Base-by-base conservation (phyloP, 306 rosid species). In the Castanospermum australe region DNA sequence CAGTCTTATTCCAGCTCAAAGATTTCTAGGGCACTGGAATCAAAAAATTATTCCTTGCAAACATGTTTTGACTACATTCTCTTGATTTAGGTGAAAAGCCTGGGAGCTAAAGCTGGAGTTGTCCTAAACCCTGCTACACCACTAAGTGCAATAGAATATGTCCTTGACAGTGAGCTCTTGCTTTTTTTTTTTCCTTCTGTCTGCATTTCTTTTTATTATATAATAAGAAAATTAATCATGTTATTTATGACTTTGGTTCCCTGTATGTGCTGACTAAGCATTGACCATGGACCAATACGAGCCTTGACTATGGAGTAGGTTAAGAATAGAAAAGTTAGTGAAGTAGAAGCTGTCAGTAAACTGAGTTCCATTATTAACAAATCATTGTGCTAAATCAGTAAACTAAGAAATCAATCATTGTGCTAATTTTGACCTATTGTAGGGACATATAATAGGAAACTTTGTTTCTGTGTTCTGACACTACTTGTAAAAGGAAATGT, bases 81-180 rank as follows among this genome's bases (percentile, higher is more conserved):
- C 65, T 66, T 84, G 65, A 68, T 87, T 69, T 78, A 96, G 99
- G 87, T 96, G 67, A 96, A 96, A 87, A 76, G 94, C 84, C 82
- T 96, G 84, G 99, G 99, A 85, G 98, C 96, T 79, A 96, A 96
- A 87, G 98, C 98, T 83, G 99, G 99, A 88, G 99, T 96, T 81
- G 99, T 93, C 79, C 78, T 96, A 36, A 96, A 96, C 87, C 99
- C 99, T 7, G 99, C 78, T 25, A 96, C 99, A 71, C 92, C 99
- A 54, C 89, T 96, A 69, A 83, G 67, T 68, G 73, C 94, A 32
- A 96, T 96, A 56, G 99, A 96, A 84, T 96, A 96, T 73, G 84
- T 96, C 82, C 98, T 96, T 67, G 99, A 96, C 45, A 93, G 99
- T 96, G 89, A 91, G 93, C 61, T 20, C 44, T 44, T 60, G 6